Evolutionary conservation across 306 rosid species (phyloP).

Genomic region (Canavalia ensiformis): DNA sequence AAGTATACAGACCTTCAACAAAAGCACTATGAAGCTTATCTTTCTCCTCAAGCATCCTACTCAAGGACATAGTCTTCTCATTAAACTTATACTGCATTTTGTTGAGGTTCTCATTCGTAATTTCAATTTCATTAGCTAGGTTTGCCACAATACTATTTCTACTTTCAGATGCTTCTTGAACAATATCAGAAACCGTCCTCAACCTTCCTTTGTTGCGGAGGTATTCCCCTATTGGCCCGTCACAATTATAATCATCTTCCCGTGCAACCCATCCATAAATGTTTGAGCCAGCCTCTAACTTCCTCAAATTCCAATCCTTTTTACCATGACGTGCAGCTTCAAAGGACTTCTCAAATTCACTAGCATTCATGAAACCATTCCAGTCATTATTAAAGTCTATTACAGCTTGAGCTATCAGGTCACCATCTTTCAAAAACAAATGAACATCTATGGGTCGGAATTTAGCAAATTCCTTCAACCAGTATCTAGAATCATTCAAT

Average conservation of each 20-base stretch:
- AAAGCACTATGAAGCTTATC: slow-evolving; percentile 79
- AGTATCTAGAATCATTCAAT: slow-evolving; percentile 60
- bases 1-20: slow-evolving; percentile 70
- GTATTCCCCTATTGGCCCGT: slow-evolving; percentile 80
- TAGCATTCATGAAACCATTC: slow-evolving; percentile 81
- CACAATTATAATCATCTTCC: slow-evolving; percentile 70
- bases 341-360: slow-evolving; percentile 77
- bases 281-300: slow-evolving; percentile 52
- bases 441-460: slow-evolving; percentile 64
- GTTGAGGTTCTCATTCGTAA: slow-evolving; percentile 73
- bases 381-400: slow-evolving; percentile 75
- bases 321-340: slow-evolving; percentile 63
- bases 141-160: slow-evolving; percentile 70
- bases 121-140: slow-evolving; percentile 74
- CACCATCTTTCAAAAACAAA: slow-evolving; percentile 54
- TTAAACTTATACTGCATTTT: slow-evolving; percentile 74
- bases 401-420: slow-evolving; percentile 56
- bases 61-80: slow-evolving; percentile 78
- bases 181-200: slow-evolving; percentile 82
- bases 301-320: slow-evolving; percentile 66
- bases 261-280: slow-evolving; percentile 95
- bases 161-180: slow-evolving; percentile 74
- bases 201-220: slow-evolving; percentile 80
- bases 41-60: slow-evolving; percentile 87
- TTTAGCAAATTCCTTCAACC: slow-evolving; percentile 68